Evolutionary conservation across 2,329 filamentous ascomycete species (phyloP).

Genomic region (Cladosporium oxysporum): DNA sequence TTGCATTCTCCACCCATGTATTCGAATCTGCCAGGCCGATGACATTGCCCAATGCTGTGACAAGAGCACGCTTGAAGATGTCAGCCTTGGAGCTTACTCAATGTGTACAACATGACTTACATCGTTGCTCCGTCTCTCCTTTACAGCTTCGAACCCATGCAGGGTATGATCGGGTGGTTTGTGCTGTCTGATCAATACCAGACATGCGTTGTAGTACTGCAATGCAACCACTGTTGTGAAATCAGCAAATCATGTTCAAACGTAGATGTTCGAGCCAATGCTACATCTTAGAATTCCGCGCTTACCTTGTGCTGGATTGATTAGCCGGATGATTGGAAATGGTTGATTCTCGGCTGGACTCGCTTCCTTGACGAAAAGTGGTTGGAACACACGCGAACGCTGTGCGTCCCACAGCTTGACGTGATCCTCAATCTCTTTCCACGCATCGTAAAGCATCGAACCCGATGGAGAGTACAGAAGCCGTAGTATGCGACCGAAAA

Average conservation of each 20-base stretch:
- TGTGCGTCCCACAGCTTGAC: slow-evolving; percentile 27
- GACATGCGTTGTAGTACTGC: slow-evolving; percentile 41
- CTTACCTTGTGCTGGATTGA: slow-evolving; percentile 36
- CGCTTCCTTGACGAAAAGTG: slow-evolving; percentile 31
- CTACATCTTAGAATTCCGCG: neutral
- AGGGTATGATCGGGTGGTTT: slow-evolving; percentile 21
- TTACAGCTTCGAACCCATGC: slow-evolving; percentile 27
- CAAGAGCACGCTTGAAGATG: slow-evolving; percentile 18
- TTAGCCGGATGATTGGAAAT: slow-evolving; percentile 37
- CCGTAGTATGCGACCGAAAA: slow-evolving; percentile 43
- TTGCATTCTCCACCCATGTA: slow-evolving; percentile 28
- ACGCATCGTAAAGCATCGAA: slow-evolving; percentile 13
- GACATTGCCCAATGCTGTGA: slow-evolving; percentile 24
- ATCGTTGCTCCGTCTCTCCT: slow-evolving; percentile 25
- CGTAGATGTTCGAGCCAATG: neutral
- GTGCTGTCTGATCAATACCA: slow-evolving; percentile 31
- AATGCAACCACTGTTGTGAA: slow-evolving; percentile 32
- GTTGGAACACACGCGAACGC: slow-evolving; percentile 30
- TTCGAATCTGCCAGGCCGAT: slow-evolving; percentile 29
- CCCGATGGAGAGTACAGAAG: slow-evolving; percentile 21
- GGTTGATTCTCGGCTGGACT: slow-evolving; percentile 24
- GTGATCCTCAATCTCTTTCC: slow-evolving; percentile 24
- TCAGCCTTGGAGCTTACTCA: neutral
- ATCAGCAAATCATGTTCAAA: neutral
- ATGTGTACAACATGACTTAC: neutral